These are phyloP conservation scores for Deinandra increscens DNA, from an alignment of 129 eudicot species.

Conservation along the genomic window DNA sequence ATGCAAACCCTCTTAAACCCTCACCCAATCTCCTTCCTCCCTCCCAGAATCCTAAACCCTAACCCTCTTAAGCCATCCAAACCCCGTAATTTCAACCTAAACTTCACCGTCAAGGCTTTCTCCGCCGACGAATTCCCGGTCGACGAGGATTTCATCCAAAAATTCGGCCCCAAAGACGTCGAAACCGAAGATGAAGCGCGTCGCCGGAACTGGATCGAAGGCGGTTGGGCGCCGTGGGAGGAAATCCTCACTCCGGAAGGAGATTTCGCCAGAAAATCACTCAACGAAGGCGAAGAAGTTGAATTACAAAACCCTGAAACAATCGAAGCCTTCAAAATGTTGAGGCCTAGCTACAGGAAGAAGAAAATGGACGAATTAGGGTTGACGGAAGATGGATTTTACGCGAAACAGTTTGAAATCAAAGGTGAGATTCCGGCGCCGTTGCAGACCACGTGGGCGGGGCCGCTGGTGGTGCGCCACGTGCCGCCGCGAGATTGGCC, in stretches of 20 bases:
- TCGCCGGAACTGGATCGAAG: conserved; percentile 78
- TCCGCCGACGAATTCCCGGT: conserved; percentile 82
- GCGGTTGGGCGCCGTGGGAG: conserved; percentile 99
- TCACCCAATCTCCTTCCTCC: conserved; percentile 45
- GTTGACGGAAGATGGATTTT: conserved; percentile 75
- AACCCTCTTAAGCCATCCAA: no score
- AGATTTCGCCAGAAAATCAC: conserved; percentile 69
- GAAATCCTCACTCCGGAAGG: conserved; percentile 92
- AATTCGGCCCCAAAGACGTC: conserved; percentile 70
- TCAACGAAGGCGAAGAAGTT: conserved; percentile 92
- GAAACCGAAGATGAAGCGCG: conserved; percentile 93
- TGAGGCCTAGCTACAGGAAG: conserved; percentile 70
- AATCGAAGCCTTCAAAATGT: conserved; percentile 85
- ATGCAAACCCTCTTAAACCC: conserved; percentile 67
- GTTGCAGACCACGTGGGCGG: conserved; percentile 64
- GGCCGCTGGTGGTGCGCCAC: conserved; percentile 71
- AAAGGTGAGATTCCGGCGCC: conserved; percentile 76
- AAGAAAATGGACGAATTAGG: conserved; percentile 75
- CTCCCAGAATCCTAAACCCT: conserved; percentile 68
- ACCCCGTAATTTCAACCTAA: no score
- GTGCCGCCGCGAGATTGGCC: conserved; percentile 99
- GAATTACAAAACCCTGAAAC: conserved; percentile 66
- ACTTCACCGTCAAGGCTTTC: conserved; percentile 39
- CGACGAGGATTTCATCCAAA: conserved; percentile 70
- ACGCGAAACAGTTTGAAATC: conserved; percentile 83